phyloP scores from a whole-genome alignment of 345 rosid genomes.

The Diplotaxis tenuifolia region DNA sequence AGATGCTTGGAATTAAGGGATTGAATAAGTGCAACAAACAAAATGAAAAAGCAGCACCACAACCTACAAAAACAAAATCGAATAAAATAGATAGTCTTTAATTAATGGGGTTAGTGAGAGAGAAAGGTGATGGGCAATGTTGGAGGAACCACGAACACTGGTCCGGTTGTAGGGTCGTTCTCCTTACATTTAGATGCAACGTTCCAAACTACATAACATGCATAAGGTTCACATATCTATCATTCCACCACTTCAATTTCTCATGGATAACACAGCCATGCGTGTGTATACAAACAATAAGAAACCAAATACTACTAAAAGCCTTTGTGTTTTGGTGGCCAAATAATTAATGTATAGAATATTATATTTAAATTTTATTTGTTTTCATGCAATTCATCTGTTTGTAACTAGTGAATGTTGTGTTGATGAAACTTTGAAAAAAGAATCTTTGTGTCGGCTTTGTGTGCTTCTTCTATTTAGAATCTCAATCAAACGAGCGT shows the following conservation, averaged over 20 bases:
- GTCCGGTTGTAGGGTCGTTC: slow-evolving; percentile 34
- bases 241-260: slow-evolving; percentile 8
- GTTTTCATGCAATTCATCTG: not conserved
- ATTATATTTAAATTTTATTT: not conserved
- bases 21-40: slow-evolving; percentile 7
- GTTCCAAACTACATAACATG: slow-evolving; percentile 22
- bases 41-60: not conserved
- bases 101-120: slow-evolving; percentile 25
- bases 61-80: not conserved
- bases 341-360: not conserved
- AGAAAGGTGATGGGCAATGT: slow-evolving; percentile 34
- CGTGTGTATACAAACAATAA: slow-evolving; percentile 34
- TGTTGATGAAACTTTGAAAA: not conserved
- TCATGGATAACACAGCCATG: slow-evolving; percentile 28
- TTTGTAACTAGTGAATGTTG: not conserved
- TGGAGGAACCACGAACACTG: slow-evolving; percentile 34
- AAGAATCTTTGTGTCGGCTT: not conserved
- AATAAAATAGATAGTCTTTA: not conserved
- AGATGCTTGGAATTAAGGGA: slow-evolving; percentile 9
- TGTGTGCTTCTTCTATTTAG: no score
- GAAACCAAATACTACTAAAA: slow-evolving; percentile 15
- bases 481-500: no score
- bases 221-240: slow-evolving; percentile 10
- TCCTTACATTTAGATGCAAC: slow-evolving; percentile 33
- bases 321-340: slow-evolving; percentile 1